Percentiles rank a stretch among this genome's conserved stretches.
Evolutionary conservation across 257 asterid genomes (phyloP).

Genomic region (Solanum stenotomum): DNA sequence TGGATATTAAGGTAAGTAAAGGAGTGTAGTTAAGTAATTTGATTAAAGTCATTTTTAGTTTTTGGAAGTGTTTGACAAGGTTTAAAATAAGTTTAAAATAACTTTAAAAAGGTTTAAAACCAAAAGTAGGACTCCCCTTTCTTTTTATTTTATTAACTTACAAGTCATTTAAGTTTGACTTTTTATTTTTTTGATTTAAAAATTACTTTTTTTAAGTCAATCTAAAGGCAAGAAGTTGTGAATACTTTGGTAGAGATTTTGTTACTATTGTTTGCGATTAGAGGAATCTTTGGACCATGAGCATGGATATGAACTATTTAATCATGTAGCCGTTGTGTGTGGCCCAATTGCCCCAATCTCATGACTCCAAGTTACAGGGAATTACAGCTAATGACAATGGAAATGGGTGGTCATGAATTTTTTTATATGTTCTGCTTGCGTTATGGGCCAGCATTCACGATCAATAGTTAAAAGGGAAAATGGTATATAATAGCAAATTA

Average conservation of each 20-base stretch:
- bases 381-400: neutral
- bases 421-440: neutral
- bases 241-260: neutral
- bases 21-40: too few species aligned
- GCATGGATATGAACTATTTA: neutral
- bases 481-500: too few species aligned
- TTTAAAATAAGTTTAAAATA: too few species aligned
- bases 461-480: neutral
- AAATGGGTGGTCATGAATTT: neutral
- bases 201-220: too few species aligned
- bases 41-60: too few species aligned
- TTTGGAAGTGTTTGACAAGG: too few species aligned
- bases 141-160: too few species aligned
- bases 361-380: neutral
- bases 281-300: neutral
- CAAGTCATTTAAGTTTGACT: too few species aligned
- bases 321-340: neutral
- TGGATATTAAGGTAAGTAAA: too few species aligned
- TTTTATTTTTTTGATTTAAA: too few species aligned
- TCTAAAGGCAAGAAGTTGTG: neutral
- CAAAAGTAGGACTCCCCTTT: too few species aligned
- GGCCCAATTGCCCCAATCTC: neutral
- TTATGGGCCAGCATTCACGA: neutral
- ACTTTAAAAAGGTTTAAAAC: too few species aligned
- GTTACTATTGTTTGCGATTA: neutral